Conservation (phyloP, 192 early-diverging fungal genomes). For the Gaertneriomyces sp. region DNA sequence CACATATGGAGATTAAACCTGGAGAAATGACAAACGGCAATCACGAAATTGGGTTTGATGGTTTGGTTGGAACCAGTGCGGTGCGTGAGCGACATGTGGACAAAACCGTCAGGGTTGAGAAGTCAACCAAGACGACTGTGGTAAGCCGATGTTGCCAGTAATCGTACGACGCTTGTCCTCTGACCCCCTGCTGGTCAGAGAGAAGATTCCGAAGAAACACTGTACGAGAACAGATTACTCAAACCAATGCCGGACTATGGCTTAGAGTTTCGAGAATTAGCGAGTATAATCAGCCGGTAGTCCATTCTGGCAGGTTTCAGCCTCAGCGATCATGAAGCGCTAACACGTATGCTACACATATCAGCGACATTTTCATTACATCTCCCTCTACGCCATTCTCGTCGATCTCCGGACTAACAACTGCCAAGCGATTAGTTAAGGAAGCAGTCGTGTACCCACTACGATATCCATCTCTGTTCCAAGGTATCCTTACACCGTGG, state of each 20-base stretch:
- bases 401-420: constrained; percentile 49
- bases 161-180: no score
- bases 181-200: neutral
- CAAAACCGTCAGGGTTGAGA: no score
- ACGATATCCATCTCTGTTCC: constrained; percentile 48
- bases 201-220: constrained; percentile 2
- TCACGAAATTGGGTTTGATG: no score
- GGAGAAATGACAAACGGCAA: no score
- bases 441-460: constrained; percentile 56
- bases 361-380: constrained; percentile 49
- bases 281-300: constrained; percentile 45
- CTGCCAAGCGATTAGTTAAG: constrained; percentile 47
- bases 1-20: no score
- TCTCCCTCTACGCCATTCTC: constrained; percentile 49
- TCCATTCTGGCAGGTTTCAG: neutral
- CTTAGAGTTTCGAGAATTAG: constrained; percentile 46
- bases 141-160: no score
- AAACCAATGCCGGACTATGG: constrained; percentile 51
- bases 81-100: no score
- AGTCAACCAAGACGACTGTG: no score
- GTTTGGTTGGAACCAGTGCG: no score
- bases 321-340: neutral
- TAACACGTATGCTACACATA: neutral
- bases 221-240: constrained; percentile 33
- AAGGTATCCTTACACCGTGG: constrained; percentile 52